Conservation (phyloP, 2,329 filamentous ascomycete species). For the Cercospora citrullina region DNA sequence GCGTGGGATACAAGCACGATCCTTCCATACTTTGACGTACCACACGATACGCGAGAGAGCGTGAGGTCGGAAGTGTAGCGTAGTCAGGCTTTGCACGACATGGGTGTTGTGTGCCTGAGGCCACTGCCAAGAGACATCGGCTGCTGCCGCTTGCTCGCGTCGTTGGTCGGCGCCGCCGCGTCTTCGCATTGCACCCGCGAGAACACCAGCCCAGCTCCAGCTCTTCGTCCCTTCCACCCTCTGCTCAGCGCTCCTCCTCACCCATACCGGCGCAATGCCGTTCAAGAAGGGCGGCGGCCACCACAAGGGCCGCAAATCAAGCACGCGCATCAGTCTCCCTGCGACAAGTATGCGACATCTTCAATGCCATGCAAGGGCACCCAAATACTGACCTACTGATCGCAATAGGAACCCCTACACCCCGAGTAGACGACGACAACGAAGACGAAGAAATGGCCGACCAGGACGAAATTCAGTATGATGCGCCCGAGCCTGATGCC, state of each 20-base stretch:
- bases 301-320: slow-evolving; percentile 28
- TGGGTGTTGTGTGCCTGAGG: neutral
- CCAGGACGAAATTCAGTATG: slow-evolving; percentile 28
- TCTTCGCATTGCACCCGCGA: neutral
- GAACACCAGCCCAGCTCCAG: neutral
- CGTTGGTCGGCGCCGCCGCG: neutral
- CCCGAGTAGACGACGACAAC: slow-evolving; percentile 28
- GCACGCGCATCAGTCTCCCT: slow-evolving; percentile 27
- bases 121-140: neutral
- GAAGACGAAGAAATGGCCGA: slow-evolving; percentile 39
- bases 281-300: slow-evolving; percentile 33
- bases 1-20: neutral
- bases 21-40: neutral
- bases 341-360: slow-evolving; percentile 20
- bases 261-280: slow-evolving; percentile 24
- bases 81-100: neutral
- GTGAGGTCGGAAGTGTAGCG: neutral
- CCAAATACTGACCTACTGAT: slow-evolving; percentile 7
- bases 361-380: slow-evolving; percentile 13
- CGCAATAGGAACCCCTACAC: slow-evolving; percentile 31
- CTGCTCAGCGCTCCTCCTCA: neutral
- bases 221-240: neutral
- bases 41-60: neutral
- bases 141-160: neutral
- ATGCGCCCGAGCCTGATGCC: slow-evolving; percentile 25